These are phyloP conservation scores for Aspergillus kassunensis DNA, from an alignment of 495 filamentous ascomycete species.

Conservation along the genomic window DNA sequence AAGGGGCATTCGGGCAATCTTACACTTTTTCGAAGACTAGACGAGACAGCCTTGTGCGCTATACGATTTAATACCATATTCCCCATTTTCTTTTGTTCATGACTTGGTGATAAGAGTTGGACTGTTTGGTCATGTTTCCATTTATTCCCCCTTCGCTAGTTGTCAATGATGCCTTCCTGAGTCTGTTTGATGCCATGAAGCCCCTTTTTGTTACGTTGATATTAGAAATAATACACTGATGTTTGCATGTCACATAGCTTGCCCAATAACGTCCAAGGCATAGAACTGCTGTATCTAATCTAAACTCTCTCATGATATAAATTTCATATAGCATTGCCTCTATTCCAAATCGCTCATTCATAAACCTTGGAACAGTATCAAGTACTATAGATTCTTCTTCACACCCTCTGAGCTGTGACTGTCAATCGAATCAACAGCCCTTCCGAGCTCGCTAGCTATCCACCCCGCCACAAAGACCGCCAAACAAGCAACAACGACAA, in stretches of 20 bases:
- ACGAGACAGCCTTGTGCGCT: neutral
- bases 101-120: too few species aligned
- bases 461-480: conserved; percentile 45
- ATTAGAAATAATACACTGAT: too few species aligned
- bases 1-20: conserved; percentile 66
- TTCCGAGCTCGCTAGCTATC: conserved; percentile 27
- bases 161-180: neutral
- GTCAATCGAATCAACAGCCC: conserved; percentile 14
- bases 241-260: too few species aligned
- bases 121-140: neutral
- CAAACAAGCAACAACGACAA: conserved; percentile 50
- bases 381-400: too few species aligned
- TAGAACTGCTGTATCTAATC: too few species aligned
- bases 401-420: too few species aligned
- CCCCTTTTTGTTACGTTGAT: too few species aligned
- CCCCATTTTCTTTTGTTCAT: neutral
- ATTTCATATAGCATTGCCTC: too few species aligned
- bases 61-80: neutral
- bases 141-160: conserved; percentile 5
- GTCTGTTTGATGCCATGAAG: neutral
- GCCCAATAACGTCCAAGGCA: too few species aligned
- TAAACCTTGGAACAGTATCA: too few species aligned
- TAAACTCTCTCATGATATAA: too few species aligned
- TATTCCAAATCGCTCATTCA: too few species aligned
- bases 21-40: conserved; percentile 79